Evolutionary conservation across 1,284 basidiomycete species (phyloP).

Genomic region (Cutaneotrichosporon sp.): DNA sequence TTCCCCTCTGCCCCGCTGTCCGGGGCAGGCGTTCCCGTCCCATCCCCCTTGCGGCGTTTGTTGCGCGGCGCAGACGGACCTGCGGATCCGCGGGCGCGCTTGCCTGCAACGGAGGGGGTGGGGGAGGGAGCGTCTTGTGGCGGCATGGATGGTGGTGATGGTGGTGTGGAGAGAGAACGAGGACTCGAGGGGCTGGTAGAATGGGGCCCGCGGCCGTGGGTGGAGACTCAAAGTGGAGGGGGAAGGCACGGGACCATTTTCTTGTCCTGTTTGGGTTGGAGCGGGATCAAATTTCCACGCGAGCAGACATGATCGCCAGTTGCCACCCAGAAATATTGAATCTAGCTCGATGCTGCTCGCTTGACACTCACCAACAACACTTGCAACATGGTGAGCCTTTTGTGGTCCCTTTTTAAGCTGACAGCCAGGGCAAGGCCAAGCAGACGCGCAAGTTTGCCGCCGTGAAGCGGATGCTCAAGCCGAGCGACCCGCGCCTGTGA

Average conservation of each 20-base stretch:
- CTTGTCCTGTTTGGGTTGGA: neutral
- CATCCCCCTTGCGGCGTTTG: conserved; percentile 45
- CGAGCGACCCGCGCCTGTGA: conserved; percentile 89
- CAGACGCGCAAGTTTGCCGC: conserved; percentile 93
- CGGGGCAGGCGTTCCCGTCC: conserved; percentile 19
- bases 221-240: conserved; percentile 22
- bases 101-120: conserved; percentile 29
- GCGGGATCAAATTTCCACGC: conserved; percentile 7
- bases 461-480: conserved; percentile 94
- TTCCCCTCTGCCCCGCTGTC: conserved; percentile 17
- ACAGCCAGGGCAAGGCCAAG: conserved; percentile 83
- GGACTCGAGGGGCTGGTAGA: too few relatives aligned
- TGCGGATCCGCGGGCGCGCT: conserved; percentile 15
- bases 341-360: too few relatives aligned
- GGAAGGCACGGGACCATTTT: conserved; percentile 6
- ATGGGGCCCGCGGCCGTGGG: neutral
- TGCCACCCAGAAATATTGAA: conserved; percentile 17
- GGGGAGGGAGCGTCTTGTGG: conserved; percentile 25
- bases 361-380: neutral
- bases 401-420: neutral
- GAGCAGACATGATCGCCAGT: neutral
- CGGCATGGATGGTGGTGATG: conserved; percentile 16
- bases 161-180: conserved; percentile 14
- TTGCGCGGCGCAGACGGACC: conserved; percentile 21
- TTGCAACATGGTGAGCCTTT: conserved; percentile 5